These are phyloP conservation scores for Hypoxylon cercidicola DNA, from an alignment of 495 filamentous ascomycete genomes.

Conservation along the genomic window DNA sequence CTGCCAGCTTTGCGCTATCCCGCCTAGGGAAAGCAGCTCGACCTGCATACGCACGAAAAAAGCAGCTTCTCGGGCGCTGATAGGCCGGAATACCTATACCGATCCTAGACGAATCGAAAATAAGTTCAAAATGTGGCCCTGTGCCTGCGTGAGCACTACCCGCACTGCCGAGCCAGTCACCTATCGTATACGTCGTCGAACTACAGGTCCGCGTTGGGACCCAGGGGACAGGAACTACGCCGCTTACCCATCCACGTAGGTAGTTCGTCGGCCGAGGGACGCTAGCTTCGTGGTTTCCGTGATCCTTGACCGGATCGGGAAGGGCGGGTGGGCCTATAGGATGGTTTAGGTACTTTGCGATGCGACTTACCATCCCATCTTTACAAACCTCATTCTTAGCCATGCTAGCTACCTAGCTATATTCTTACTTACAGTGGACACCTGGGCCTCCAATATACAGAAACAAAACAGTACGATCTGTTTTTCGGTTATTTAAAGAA, in stretches of 20 bases:
- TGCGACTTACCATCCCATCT: too few relatives aligned
- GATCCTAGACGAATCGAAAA: conserved; percentile 11
- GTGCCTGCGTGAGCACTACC: conserved; percentile 40
- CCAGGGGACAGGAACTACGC: conserved; percentile 37
- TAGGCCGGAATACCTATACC: conserved; percentile 14
- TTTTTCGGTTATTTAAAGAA: too few relatives aligned
- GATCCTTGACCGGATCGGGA: conserved; percentile 4
- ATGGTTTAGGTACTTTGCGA: too few relatives aligned
- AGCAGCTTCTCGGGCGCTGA: conserved; percentile 11
- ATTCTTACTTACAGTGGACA: too few relatives aligned
- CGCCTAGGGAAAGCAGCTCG: conserved; percentile 4
- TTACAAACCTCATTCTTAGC: too few relatives aligned
- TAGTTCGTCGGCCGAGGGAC: conserved; percentile 8
- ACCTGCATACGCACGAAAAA: conserved; percentile 32
- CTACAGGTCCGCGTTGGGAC: conserved; percentile 30
- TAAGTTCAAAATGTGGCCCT: conserved; percentile 31
- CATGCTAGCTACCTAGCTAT: too few relatives aligned
- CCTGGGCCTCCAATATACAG: too few relatives aligned
- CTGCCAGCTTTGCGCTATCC: conserved; percentile 28
- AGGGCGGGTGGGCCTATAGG: background rate
- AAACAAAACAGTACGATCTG: too few relatives aligned
- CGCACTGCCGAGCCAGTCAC: conserved; percentile 34
- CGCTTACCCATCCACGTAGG: conserved; percentile 22
- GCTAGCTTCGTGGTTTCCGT: conserved; percentile 9
- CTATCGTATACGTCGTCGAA: conserved; percentile 28